phyloP scores from a whole-genome alignment of 1,284 basidiomycete species.

The Cutaneotrichosporon sp. region DNA sequence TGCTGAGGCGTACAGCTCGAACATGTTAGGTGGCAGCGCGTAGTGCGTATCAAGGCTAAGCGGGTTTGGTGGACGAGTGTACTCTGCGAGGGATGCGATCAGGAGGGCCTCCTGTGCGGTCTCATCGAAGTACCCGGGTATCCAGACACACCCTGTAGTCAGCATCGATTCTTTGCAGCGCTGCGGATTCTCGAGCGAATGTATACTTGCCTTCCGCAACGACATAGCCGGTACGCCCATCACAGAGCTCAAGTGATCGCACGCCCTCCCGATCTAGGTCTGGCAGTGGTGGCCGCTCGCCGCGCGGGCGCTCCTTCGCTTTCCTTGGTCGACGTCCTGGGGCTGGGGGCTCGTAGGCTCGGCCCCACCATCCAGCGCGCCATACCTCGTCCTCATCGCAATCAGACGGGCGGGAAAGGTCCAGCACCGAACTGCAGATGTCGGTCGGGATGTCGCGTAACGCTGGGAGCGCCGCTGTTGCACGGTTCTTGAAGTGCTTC shows the following conservation, averaged over 20 bases:
- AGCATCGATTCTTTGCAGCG: neutral
- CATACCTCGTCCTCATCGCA: slow-evolving; percentile 39
- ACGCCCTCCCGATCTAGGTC: slow-evolving; percentile 14
- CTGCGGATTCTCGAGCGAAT: no score
- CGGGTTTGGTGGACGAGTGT: slow-evolving; percentile 71
- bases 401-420: slow-evolving; percentile 34
- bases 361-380: slow-evolving; percentile 43
- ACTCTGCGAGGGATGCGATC: slow-evolving; percentile 63
- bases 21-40: slow-evolving; percentile 58
- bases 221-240: slow-evolving; percentile 32
- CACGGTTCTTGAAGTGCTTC: slow-evolving; percentile 48
- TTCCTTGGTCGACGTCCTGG: slow-evolving; percentile 11
- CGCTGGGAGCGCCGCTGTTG: slow-evolving; percentile 25
- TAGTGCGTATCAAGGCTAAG: slow-evolving; percentile 85
- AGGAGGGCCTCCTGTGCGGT: slow-evolving; percentile 63
- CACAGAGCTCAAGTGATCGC: slow-evolving; percentile 16
- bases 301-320: slow-evolving; percentile 27
- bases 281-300: slow-evolving; percentile 26
- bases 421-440: slow-evolving; percentile 26
- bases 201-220: slow-evolving; percentile 38
- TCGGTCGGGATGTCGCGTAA: slow-evolving; percentile 19
- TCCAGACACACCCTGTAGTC: slow-evolving; percentile 67
- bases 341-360: slow-evolving; percentile 8
- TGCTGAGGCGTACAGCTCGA: slow-evolving; percentile 50
- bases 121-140: slow-evolving; percentile 64